Conservation (phyloP, 2,329 filamentous ascomycete species). For the Ophiognomonia clavigignenti-juglandacearum region DNA sequence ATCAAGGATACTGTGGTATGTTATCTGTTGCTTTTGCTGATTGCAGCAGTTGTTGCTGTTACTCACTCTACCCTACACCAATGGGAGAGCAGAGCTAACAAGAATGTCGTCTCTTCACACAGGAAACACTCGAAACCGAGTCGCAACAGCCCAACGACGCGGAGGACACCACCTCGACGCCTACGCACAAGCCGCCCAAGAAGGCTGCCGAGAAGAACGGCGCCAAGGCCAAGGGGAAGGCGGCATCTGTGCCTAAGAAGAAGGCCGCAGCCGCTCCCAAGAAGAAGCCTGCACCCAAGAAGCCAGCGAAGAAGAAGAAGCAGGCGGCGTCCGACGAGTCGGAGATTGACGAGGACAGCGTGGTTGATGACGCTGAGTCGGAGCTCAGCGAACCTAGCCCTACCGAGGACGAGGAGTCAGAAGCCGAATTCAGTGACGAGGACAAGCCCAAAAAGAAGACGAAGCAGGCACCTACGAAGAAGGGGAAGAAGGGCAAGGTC, state of each 20-base stretch:
- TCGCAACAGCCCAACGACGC: background rate
- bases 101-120: background rate
- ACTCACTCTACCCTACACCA: too few species aligned
- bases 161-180: constrained; percentile 2
- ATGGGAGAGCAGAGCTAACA: background rate
- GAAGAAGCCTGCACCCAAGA: constrained; percentile 13
- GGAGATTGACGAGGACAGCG: constrained; percentile 17
- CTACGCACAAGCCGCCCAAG: constrained; percentile 11
- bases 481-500: constrained; percentile 10
- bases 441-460: constrained; percentile 10
- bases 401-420: background rate
- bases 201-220: constrained; percentile 22
- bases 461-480: constrained; percentile 24
- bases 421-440: constrained; percentile 15
- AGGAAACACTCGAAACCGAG: constrained; percentile 12
- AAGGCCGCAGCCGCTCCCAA: constrained; percentile 7
- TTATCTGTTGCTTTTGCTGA: constrained; percentile 11
- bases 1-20: constrained; percentile 52
- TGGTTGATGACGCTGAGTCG: constrained; percentile 22
- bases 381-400: constrained; percentile 19
- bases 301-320: constrained; percentile 10
- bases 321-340: constrained; percentile 19
- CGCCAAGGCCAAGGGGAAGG: constrained; percentile 32
- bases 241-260: constrained; percentile 31
- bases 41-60: background rate